Conservation (phyloP, 1,284 basidiomycete species). For the Puccinia polysora region DNA sequence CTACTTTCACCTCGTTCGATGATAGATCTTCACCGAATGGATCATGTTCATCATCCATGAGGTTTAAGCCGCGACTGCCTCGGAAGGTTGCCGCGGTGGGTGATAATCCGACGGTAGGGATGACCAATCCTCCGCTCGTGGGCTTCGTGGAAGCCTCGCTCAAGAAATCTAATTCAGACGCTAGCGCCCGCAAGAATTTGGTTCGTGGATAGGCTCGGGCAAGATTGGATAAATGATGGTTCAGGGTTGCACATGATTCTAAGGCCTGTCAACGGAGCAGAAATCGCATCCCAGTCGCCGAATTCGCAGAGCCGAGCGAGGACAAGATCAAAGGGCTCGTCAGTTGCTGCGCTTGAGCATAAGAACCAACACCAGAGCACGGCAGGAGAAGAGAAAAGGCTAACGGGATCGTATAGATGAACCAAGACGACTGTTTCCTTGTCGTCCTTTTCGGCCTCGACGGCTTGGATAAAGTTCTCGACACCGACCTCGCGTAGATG, state of each 20-base stretch:
- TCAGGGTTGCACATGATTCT: conserved; percentile 61
- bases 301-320: conserved; percentile 5
- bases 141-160: conserved; percentile 54
- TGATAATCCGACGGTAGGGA: background rate
- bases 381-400: conserved; percentile 50
- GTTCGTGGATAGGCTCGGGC: conserved; percentile 67
- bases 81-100: background rate
- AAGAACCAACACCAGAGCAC: background rate
- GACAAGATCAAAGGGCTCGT: conserved; percentile 5
- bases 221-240: conserved; percentile 64
- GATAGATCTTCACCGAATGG: no score
- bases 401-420: conserved; percentile 74
- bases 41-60: conserved; percentile 22
- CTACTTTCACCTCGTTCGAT: no score
- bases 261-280: conserved; percentile 46
- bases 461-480: conserved; percentile 67
- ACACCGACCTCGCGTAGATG: conserved; percentile 74
- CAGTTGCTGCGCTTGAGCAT: conserved; percentile 4
- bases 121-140: conserved; percentile 56
- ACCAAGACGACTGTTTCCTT: conserved; percentile 69
- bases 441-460: conserved; percentile 59
- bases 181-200: conserved; percentile 72
- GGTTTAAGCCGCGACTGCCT: background rate
- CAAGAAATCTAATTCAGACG: conserved; percentile 71
- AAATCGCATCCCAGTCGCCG: background rate